phyloP scores from a whole-genome alignment of 1,284 basidiomycete genomes.

The Irpex lacteus region DNA sequence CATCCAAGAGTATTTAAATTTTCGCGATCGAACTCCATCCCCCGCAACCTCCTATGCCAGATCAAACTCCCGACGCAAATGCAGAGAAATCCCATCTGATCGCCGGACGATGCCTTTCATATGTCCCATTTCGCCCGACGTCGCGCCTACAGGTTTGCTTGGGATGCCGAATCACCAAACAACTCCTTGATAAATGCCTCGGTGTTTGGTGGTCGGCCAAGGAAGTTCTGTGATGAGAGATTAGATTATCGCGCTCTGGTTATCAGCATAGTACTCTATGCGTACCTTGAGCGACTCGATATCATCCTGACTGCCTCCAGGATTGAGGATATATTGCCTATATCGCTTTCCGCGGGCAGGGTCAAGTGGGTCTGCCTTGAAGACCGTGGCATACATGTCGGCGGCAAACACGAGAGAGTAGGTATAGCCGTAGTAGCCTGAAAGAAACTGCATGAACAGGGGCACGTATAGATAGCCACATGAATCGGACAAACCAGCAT shows the following conservation, averaged over 20 bases:
- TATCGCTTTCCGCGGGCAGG: constrained; percentile 44
- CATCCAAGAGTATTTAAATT: not conserved
- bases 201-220: constrained; percentile 73
- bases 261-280: not conserved
- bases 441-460: not conserved
- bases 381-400: constrained; percentile 81
- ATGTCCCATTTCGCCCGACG: not conserved
- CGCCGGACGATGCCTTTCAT: not conserved
- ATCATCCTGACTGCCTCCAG: constrained; percentile 60
- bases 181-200: constrained; percentile 73
- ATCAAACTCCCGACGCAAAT: not conserved
- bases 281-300: constrained; percentile 51
- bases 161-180: constrained; percentile 37
- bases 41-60: not conserved
- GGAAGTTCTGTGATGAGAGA: constrained; percentile 49
- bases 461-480: not conserved
- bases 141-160: not conserved
- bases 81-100: not conserved
- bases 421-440: constrained; percentile 44
- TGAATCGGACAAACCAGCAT: constrained; percentile 46
- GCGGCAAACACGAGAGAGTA: constrained; percentile 75
- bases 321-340: constrained; percentile 45
- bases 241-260: not conserved
- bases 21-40: constrained; percentile 1
- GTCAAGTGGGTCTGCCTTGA: constrained; percentile 73